Base-by-base conservation (phyloP, 1,284 basidiomycete species). In the Farysia itapuensis region DNA sequence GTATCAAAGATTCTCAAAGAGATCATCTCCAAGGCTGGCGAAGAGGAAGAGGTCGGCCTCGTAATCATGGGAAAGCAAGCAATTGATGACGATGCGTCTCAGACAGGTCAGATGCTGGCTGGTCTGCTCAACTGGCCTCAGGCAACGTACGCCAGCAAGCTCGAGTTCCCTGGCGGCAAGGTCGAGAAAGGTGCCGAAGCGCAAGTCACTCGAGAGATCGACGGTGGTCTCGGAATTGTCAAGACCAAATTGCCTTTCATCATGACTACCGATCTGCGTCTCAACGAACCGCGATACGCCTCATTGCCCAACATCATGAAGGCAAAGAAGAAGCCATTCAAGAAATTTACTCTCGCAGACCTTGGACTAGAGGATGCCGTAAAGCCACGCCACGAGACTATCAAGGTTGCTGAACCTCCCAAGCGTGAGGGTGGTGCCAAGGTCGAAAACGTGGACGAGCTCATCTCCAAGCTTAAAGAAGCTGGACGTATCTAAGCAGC, bases 61-160 rank as follows among this genome's bases (percentile, higher is more conserved):
- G 86, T 98, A 42, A 92, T 98, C 58, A 83, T 96, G 79, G 94
- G 95, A n/a, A 98, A 98, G 80, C 94, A 98, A 79, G 88, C 94
- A 11, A 98, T 98, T 68, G 94, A 98, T 79, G 93, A 95, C 70
- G 94, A 98, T 78, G 84, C 89, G 4, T 89, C 90, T n/a, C 87
- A 93, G 80, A 97, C 94, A 7, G 94, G 94, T 1, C 93, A 96
- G 77, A 97, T 97, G 89, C 83, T 98, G 29, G 93, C 94, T 15
- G 94, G 91, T 3, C 80, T 97, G 70, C 79, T 96, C 67, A 85
- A 86, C 35, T 97, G 92, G 89, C 84, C 88, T 9, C 94, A 98
- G 80, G 94, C 89, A 38, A 93, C 90, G 60, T 98, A 92, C 77
- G 94, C 92, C 37, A 91, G 88, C 78, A 90, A 90, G 79, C 80